Evolutionary conservation across 192 early-diverging fungal species (phyloP), one percentile per base, ranked within the genome.

Genomic region (Coemansia guatemalensis): DNA sequence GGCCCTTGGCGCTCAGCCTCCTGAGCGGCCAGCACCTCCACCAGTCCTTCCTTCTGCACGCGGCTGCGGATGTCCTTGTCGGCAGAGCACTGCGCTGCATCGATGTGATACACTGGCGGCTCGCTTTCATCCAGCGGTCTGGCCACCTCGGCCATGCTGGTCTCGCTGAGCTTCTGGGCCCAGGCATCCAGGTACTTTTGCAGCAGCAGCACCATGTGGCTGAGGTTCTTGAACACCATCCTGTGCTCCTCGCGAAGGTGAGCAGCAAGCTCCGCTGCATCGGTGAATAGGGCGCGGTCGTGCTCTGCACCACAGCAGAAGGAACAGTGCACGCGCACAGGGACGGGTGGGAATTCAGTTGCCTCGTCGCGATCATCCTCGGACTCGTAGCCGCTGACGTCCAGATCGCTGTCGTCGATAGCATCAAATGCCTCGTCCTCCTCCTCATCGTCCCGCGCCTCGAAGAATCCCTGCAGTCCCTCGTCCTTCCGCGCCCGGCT

Each of bases 131-230:
- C 53, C 27, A 39, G 53, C 33, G 39, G 48, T 48, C 58, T 69
- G 30, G 56, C 54, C 29, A 65, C 56, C 35, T 50, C 63, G 8
- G 51, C 54, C 35, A 27, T 62, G 0, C 59, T 35, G 25, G 27
- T 69, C 0, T 84, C 64, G 48, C 53, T 55, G 8, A 90, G 61
- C 49, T 74, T 70, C 35, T 82, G 73, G 6, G 91, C 87, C 89
- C 90, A 95, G 52, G 85, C 83, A 35, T 81, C 78, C 22, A 95
- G 65, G 71, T 95, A 95, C 23, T 76, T 68, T 56, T 95, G 89
- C 47, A 93, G 60, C 3, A 85, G 82, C 60, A 93, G 87, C 58
- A 88, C 86, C 82, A 92, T 89, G 58, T 92, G 92, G 58, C 88
- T 85, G 17, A 92, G 70, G 56, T 91, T 86, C 64, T 84, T 85